Conservation (phyloP, 768 basidiomycete species). For the Leucogyrophana mollusca region DNA sequence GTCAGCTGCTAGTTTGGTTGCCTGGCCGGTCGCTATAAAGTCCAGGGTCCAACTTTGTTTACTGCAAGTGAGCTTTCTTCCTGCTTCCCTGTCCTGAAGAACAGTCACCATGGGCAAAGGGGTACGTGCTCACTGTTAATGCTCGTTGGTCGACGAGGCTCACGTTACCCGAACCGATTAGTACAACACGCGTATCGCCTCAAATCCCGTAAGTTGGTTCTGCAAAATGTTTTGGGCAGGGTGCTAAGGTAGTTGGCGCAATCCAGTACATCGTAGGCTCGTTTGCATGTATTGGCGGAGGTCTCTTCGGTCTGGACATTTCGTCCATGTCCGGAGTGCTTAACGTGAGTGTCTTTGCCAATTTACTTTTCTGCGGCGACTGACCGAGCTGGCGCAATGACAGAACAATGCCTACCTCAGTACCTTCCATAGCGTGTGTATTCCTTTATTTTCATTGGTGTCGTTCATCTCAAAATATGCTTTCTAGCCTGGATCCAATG, state of each 20-base stretch:
- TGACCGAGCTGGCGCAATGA: not conserved
- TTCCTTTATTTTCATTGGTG: not conserved
- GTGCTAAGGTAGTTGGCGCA: not conserved
- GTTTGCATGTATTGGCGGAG: constrained; percentile 81
- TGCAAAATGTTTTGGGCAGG: not conserved
- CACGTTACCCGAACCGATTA: constrained; percentile 22
- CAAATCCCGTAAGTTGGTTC: constrained; percentile 47
- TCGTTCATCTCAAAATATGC: too few species aligned
- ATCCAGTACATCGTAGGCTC: constrained; percentile 78
- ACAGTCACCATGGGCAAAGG: constrained; percentile 17
- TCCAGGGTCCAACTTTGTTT: not conserved
- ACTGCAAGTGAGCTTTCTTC: not conserved
- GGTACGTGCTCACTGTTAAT: constrained; percentile 13
- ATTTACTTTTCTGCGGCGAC: not conserved
- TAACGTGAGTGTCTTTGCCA: constrained; percentile 35
- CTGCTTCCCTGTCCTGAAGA: not conserved
- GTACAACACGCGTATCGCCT: constrained; percentile 56
- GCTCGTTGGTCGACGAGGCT: not conserved
- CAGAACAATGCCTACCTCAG: constrained; percentile 34
- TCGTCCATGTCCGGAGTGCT: constrained; percentile 81
- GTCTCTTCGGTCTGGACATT: constrained; percentile 79
- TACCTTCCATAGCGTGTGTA: constrained; percentile 24
- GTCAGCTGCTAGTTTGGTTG: constrained; percentile 3
- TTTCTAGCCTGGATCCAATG: constrained; percentile 44
- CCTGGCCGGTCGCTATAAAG: not conserved